Evolutionary conservation across 2,329 filamentous ascomycete species (phyloP).

Genomic region (Lachnellula subtilissima): DNA sequence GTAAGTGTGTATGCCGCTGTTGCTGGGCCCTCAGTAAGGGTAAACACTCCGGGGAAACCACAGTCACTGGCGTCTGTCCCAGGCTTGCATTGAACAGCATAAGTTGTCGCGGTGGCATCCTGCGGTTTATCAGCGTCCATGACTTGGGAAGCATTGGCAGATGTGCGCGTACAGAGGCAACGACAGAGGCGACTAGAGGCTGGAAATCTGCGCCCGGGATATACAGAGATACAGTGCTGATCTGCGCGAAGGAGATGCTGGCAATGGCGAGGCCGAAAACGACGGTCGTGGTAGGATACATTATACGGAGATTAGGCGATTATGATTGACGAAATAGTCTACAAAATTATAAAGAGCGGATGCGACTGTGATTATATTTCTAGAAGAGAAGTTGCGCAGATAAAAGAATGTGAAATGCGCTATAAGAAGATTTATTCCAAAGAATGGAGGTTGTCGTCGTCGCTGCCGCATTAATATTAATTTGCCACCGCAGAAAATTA

Average conservation of each 20-base stretch:
- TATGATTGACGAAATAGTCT: too few species aligned
- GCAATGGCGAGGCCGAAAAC: slow-evolving; percentile 18
- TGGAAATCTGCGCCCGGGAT: slow-evolving; percentile 17
- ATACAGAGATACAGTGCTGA: slow-evolving; percentile 16
- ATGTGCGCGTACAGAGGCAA: slow-evolving; percentile 13
- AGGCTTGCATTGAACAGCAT: slow-evolving; percentile 15
- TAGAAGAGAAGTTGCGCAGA: too few species aligned
- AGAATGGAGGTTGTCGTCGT: too few species aligned
- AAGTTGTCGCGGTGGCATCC: slow-evolving; percentile 22
- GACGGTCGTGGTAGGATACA: slow-evolving; percentile 12
- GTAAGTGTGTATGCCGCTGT: slow-evolving; percentile 16
- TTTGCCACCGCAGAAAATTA: too few species aligned
- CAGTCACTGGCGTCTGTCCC: slow-evolving; percentile 8
- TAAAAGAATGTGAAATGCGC: too few species aligned
- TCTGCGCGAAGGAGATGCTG: slow-evolving; percentile 17
- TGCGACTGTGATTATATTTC: too few species aligned
- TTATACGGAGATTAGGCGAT: background rate
- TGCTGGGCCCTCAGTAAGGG: slow-evolving; percentile 16
- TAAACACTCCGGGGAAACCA: slow-evolving; percentile 7
- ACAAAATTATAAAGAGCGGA: too few species aligned
- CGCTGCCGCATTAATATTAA: too few species aligned
- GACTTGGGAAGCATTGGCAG: background rate
- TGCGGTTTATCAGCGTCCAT: background rate
- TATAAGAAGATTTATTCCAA: too few species aligned
- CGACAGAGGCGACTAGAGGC: slow-evolving; percentile 14